phyloP scores from a whole-genome alignment of 257 asterid species.

The Nyctanthes arbortristis region DNA sequence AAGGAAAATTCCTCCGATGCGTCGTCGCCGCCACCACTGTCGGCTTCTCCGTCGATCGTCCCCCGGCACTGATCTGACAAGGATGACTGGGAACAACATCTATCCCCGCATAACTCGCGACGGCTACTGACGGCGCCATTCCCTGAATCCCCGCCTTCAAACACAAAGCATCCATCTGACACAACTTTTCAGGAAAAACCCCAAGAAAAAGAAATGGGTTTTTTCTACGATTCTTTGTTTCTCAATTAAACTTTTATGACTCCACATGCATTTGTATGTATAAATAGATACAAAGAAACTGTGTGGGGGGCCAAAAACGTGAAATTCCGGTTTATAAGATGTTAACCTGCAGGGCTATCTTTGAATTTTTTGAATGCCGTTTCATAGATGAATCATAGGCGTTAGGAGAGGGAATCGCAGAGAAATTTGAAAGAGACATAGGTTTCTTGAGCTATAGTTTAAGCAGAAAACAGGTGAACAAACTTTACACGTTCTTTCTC shows the following conservation, averaged over 20 bases:
- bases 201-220: neutral
- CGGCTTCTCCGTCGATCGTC: conserved; percentile 49
- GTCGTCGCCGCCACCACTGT: conserved; percentile 17
- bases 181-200: neutral
- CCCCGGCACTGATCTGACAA: conserved; percentile 38
- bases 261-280: neutral
- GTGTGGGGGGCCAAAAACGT: neutral
- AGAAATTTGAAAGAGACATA: neutral
- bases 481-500: conserved; percentile 15
- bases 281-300: neutral
- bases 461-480: conserved; percentile 23
- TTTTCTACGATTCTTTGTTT: neutral
- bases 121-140: conserved; percentile 54
- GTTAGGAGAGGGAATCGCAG: neutral
- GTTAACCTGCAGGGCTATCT: neutral
- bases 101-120: conserved; percentile 48
- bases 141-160: conserved; percentile 73
- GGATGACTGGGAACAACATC: conserved; percentile 44
- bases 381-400: neutral
- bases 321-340: neutral
- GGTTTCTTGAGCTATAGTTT: neutral
- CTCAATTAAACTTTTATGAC: neutral
- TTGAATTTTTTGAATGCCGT: neutral
- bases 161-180: conserved; percentile 71
- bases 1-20: conserved; percentile 43